Conservation (phyloP, 169 alveolate genomes). For the Eimeria tenella region DNA sequence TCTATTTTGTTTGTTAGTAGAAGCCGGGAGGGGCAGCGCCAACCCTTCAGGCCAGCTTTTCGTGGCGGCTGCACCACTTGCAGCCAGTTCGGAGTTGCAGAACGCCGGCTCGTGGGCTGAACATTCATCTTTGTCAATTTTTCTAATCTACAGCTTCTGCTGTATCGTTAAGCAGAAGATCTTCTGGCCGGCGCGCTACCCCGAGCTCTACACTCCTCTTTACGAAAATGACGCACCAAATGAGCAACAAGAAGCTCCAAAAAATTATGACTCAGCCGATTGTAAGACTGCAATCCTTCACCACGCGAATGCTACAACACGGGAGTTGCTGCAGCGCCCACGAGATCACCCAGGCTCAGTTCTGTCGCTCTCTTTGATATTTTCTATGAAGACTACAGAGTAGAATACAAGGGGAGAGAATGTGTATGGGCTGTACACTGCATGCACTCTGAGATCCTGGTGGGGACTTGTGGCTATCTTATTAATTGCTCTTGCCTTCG, state of each 20-base stretch:
- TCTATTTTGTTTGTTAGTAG: neutral
- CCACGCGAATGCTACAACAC: no score
- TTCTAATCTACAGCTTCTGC: neutral
- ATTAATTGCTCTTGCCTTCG: no score
- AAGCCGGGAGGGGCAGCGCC: neutral
- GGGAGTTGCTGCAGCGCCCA: no score
- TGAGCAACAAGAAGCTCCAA: slow-evolving; percentile 87
- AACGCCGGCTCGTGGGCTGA: neutral
- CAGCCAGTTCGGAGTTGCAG: no score
- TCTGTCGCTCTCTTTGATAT: no score
- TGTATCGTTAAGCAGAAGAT: no score
- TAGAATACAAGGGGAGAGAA: no score
- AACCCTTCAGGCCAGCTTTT: neutral
- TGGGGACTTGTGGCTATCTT: no score
- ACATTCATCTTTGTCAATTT: neutral
- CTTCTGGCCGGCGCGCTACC: slow-evolving; percentile 68
- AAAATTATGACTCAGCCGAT: slow-evolving; percentile 95
- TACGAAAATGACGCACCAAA: slow-evolving; percentile 67
- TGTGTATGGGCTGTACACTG: no score
- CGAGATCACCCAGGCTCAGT: no score
- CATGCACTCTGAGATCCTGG: no score
- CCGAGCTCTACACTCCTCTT: neutral
- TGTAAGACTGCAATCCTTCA: slow-evolving; percentile 79
- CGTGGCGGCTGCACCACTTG: neutral
- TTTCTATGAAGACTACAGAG: no score